Evolutionary conservation across 176 grass and related monocot species (phyloP).

Genomic region (Eragrostis nindensis): DNA sequence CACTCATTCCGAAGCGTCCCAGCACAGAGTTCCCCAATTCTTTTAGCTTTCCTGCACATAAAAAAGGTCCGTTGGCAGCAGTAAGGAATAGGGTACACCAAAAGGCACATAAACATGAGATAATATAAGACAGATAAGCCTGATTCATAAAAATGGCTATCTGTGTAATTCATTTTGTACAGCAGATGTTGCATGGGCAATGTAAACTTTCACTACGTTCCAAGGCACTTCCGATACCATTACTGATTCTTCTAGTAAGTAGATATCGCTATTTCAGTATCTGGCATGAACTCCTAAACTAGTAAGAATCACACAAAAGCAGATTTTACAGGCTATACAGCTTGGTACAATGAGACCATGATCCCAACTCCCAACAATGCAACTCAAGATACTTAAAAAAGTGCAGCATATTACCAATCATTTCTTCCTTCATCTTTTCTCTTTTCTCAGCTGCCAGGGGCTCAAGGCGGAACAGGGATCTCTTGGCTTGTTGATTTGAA

Average conservation of each 20-base stretch:
- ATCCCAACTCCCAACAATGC: neutral
- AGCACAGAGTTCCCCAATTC: slow-evolving; percentile 81
- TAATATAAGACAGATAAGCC: neutral
- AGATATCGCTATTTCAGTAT: neutral
- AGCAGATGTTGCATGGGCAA: neutral
- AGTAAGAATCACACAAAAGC: neutral
- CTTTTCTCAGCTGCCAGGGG: slow-evolving; percentile 87
- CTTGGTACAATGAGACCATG: neutral
- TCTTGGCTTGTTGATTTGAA: slow-evolving; percentile 85
- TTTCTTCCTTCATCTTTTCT: slow-evolving; percentile 99
- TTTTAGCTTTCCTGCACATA: slow-evolving; percentile 68
- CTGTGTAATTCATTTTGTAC: neutral
- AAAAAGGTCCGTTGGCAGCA: neutral
- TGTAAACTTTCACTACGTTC: neutral
- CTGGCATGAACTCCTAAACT: neutral
- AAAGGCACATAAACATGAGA: neutral
- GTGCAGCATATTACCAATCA: slow-evolving; percentile 67
- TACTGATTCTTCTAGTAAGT: neutral
- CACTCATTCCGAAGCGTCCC: slow-evolving; percentile 74
- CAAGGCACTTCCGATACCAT: neutral
- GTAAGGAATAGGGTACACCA: neutral
- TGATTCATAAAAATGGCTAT: neutral
- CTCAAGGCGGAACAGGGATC: slow-evolving; percentile 66
- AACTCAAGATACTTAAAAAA: slow-evolving; percentile 6
- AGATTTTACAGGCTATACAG: neutral